phyloP scores from a whole-genome alignment of 305 asterid species.

The Solanum hybrid region DNA sequence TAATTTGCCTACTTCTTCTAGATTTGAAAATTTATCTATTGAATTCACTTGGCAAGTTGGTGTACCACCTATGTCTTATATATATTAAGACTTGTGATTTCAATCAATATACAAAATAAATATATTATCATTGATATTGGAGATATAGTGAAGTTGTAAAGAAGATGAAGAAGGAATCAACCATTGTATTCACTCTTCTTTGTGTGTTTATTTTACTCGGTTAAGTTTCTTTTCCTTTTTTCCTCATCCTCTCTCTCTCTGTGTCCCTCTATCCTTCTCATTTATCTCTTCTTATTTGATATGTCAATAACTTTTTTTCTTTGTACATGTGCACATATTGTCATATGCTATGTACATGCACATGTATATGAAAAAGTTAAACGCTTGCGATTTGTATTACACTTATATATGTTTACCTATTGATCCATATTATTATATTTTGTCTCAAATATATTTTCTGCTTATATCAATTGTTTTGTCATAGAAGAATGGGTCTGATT shows the following conservation, averaged over 20 bases:
- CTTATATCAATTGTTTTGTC: no score
- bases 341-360: not conserved
- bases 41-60: not conserved
- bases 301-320: not conserved
- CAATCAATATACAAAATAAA: not conserved
- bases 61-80: not conserved
- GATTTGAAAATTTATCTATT: not conserved
- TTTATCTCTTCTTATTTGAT: no score
- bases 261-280: not conserved
- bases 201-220: not conserved
- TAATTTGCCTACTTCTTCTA: not conserved
- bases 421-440: not conserved
- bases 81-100: not conserved
- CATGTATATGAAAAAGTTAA: no score
- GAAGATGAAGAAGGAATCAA: not conserved
- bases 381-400: no score
- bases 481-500: not conserved
- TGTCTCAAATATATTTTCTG: no score
- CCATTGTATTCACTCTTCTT: not conserved
- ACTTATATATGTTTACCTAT: no score
- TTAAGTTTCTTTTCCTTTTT: not conserved
- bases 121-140: not conserved
- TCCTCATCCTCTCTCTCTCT: not conserved
- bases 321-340: not conserved
- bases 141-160: not conserved